Evolutionary conservation across 441 rosid species (phyloP).

Genomic region (Erodium chrysanthum): DNA sequence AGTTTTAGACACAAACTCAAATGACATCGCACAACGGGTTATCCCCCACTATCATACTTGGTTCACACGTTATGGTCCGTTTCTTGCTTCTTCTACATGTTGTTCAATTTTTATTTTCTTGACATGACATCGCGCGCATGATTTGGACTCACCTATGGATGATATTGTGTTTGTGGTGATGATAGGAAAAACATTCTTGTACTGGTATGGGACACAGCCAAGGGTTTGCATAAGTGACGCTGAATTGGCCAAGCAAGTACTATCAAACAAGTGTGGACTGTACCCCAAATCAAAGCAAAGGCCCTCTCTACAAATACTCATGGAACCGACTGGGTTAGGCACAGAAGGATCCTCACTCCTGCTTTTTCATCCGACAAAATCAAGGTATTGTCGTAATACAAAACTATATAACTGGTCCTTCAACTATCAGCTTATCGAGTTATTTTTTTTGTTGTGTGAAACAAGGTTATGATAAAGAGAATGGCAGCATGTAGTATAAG

Average conservation of each 20-base stretch:
- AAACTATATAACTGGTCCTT: too few species aligned
- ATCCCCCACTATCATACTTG: conserved; percentile 23
- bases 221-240: conserved; percentile 28
- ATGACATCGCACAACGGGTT: conserved; percentile 18
- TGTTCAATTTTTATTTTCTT: too few species aligned
- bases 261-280: conserved; percentile 26
- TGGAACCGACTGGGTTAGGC: conserved; percentile 38
- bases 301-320: conserved; percentile 19
- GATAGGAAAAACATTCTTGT: conserved; percentile 34
- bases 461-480: conserved; percentile 22
- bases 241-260: conserved; percentile 32
- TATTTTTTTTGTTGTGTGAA: too few species aligned
- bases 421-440: too few species aligned
- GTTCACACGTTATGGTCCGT: conserved; percentile 22
- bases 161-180: too few species aligned
- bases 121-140: too few species aligned
- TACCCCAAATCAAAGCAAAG: conserved; percentile 20
- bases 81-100: too few species aligned
- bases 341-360: conserved; percentile 35
- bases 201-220: conserved; percentile 38
- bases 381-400: conserved; percentile 23
- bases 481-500: conserved; percentile 24
- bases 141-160: too few species aligned
- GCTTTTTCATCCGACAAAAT: conserved; percentile 37
- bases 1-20: conserved; percentile 20